Evolutionary conservation across 2,329 filamentous ascomycete species (phyloP), one percentile per base, ranked within the genome.

Genomic region (Mollisiaceae sp.): DNA sequence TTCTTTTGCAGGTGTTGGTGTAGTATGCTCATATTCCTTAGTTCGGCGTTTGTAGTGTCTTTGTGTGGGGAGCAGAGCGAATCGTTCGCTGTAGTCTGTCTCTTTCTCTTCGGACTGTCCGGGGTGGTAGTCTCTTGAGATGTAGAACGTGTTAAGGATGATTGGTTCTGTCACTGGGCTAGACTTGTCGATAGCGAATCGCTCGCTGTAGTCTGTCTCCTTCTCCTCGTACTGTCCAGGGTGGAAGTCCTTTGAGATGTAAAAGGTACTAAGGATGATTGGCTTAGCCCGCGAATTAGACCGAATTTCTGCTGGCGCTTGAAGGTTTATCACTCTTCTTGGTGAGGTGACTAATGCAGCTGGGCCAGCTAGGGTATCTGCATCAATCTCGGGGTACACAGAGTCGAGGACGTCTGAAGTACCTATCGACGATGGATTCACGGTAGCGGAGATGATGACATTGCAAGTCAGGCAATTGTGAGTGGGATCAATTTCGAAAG

Each of bases 361-460:
- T 61, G 45, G 36, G 20, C 43, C 45, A 24, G 45, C 59, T n/a
- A 61, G n/a, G n/a, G 45, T 36, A 22, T 54, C n/a, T 18, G 3
- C 32, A 54, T 27, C 47, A n/a, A 41, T 54, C n/a, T 41, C 45
- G 12, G 32, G 59, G 45, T 61, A 61, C 32, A 39, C 32, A 22
- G 55, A 57, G 20, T 20, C 15, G 18, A 15, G 35, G 18, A 32
- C 12, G 36, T 57, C 55, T 24, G 32, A 38, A 12, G 55, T 57
- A n/a, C 55, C 55, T 39, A 15, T 8, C n/a, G 12, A 39, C 1
- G 55, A 22, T 9, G 36, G 14, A n/a, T 38, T 11, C 24, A 22
- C 32, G 8, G n/a, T 12, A 18, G 14, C 20, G 35, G 55, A 57
- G 9, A 22, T 11, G 32, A 57, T 39, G 55, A 57, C 55, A n/a